phyloP scores from a whole-genome alignment of 345 rosid species.

The Arabidopsis thaliana region TAIR10.1 NC_003070.9:4118001-4118500 shows the following conservation, averaged over 20 bases:
- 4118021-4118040: not conserved
- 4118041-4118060: not conserved
- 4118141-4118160: constrained; percentile 10
- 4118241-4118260: constrained; percentile 14
- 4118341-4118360: not conserved
- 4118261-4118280: not conserved
- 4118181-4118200: constrained; percentile 30
- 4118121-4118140: constrained; percentile 29
- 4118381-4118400: too few relatives aligned
- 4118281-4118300: not conserved
- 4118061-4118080: not conserved
- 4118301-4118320: too few relatives aligned
- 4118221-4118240: constrained; percentile 15
- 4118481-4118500: not conserved
- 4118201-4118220: not conserved
- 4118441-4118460: not conserved
- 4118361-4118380: not conserved
- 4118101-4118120: not conserved
- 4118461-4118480: not conserved
- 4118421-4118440: not conserved
- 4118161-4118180: not conserved
- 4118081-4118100: too few relatives aligned
- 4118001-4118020: constrained; percentile 4
- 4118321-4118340: not conserved
- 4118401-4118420: not conserved